Conservation (phyloP, 129 eudicot species). For the Tanacetum coccineum region DNA sequence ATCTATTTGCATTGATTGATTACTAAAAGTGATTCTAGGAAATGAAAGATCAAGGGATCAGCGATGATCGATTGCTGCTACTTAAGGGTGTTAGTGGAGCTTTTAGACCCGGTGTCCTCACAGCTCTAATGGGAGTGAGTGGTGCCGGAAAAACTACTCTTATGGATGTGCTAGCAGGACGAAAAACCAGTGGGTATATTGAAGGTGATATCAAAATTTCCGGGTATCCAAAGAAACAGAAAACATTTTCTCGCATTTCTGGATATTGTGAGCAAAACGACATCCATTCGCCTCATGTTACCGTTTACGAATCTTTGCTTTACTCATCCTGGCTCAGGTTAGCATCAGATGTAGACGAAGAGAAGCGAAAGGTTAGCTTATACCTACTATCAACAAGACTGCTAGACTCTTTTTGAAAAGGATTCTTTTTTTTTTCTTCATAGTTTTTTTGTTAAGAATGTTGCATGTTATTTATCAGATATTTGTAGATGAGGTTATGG, state of each 20-base stretch:
- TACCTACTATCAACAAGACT: background rate
- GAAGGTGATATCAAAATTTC: slow-evolving; percentile 63
- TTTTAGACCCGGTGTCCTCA: slow-evolving; percentile 84
- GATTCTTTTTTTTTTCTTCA: background rate
- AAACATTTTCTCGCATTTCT: slow-evolving; percentile 78
- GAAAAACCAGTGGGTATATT: slow-evolving; percentile 85
- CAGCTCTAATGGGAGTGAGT: slow-evolving; percentile 94
- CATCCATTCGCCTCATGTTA: slow-evolving; percentile 88
- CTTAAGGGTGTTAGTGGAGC: slow-evolving; percentile 80
- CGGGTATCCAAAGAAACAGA: slow-evolving; percentile 81
- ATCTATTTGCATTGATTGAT: background rate
- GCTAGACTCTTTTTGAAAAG: background rate
- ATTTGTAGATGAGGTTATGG: slow-evolving; percentile 85
- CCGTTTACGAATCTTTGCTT: slow-evolving; percentile 66
- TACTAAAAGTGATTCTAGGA: slow-evolving; percentile 44
- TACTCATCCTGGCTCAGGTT: slow-evolving; percentile 87
- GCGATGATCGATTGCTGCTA: slow-evolving; percentile 56
- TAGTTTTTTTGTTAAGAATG: background rate
- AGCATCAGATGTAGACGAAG: slow-evolving; percentile 55
- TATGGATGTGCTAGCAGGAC: slow-evolving; percentile 88
- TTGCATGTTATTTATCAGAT: slow-evolving; percentile 33
- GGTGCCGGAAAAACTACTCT: slow-evolving; percentile 97
- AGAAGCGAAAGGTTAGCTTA: slow-evolving; percentile 56
- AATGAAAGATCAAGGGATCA: slow-evolving; percentile 74
- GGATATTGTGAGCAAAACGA: slow-evolving; percentile 94